Evolutionary conservation across 169 alveolate species (phyloP), one percentile per base, ranked within the genome.

Genomic region (Cystoisospora suis): DNA sequence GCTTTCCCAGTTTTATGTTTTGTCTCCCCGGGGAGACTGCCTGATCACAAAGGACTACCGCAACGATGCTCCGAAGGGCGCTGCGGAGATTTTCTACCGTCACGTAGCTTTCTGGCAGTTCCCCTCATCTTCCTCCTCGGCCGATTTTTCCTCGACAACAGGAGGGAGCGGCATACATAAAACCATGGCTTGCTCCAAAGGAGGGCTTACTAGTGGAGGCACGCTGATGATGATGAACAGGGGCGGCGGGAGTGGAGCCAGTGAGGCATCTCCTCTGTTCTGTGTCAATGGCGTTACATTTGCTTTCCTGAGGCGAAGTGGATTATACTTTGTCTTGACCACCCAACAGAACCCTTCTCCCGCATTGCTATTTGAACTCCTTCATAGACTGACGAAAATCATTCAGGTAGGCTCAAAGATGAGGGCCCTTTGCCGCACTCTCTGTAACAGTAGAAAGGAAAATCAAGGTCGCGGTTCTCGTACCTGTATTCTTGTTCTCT

Each of bases 21-120:
- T 98, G 75, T 97, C 99, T 42, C 96, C 97, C 17, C 95, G 99
- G 91, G 99, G 99, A 46, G 99, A 98, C 91, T 96, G 98, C 6
- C 96, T 98, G 42, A 96, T 98, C 53, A 96, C 91, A 46, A 87
- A 98, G 81, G 99, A 98, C 91, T 98, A 97, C 88, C 93, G 99
- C 69, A 95, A 97, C 0, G 99, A 97, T 83, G 94, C 96, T 49
- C 94, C 94, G 44, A 94, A 95, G 90, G 97, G 97, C 36, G 95
- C 98, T 34, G 97, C 97, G 32, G 99, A 98, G 90, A 92, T 97
- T 27, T 98, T 98, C 93, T 98, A 97, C 90, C 95, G 98, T 90
- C 95, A 96, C 81, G 99, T 96, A 36, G 97, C 97, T 75, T 92
- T 95, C 59, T 96, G 95, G 85, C 53, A 72, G 1, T 34, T 15